Base-by-base conservation (phyloP, 192 early-diverging fungal species). In the Gigaspora rosea region DNA sequence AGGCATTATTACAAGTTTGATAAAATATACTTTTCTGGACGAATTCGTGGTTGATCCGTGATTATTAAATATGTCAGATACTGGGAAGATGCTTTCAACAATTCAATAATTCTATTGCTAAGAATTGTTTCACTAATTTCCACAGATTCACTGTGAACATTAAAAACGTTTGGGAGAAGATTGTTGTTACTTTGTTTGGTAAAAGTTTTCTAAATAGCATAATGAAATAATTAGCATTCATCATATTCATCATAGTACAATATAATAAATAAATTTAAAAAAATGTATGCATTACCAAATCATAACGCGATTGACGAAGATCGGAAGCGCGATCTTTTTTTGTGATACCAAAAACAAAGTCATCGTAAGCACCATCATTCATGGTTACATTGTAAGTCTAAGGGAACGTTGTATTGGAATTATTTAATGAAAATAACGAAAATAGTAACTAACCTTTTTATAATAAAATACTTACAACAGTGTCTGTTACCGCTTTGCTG, bases 121-220 rank as follows among this genome's bases (percentile, higher is more conserved):
- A 66, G 36, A 66, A 66, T 41, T 9, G 64, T 46, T n/a, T 66
- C 64, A 32, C 35, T 66, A 41, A 66, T 46, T 33, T 66, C 64
- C 13, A 36, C 33, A 66, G 64, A 66, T 66, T 66, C 64, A 10
- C 35, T 66, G n/a, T 66, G 64, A n/a, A n/a, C 64, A 46, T n/a
- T 8, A 8, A 66, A 46, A 41, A 3, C 36, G 33, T 15, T 35
- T 66, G 64, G 64, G 41, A 66, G 64, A 8, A 18, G 64, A 41
- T 20, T 66, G 20, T 65, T 66, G 36, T 46, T 66, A 36, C 15
- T 18, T 66, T 46, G 64, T 66, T 66, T 66, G 8, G 64, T 66
- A 46, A 66, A 66, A 66, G 33, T 35, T 6, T 9, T 18, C 64
- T 66, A 46, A n/a, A 46, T 46, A 12, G 33, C 32, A 35, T 13